Conservation (phyloP, 495 filamentous ascomycete species). For the Polyplosphaeria fusca region DNA sequence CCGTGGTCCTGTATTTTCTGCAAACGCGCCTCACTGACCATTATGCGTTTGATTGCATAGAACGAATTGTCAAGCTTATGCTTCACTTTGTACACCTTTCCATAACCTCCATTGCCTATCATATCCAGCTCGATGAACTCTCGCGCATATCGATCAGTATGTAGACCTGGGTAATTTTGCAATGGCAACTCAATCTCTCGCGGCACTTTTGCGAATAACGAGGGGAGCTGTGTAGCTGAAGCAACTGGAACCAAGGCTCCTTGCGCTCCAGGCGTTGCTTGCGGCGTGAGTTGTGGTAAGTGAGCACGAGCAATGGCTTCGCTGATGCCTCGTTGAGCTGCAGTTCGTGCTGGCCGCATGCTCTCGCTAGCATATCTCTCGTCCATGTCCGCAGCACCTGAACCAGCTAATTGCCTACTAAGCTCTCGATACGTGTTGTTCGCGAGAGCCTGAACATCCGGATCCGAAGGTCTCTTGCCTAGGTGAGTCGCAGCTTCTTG, state of each 20-base stretch:
- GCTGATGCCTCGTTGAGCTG: slow-evolving; percentile 14
- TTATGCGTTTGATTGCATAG: slow-evolving; percentile 49
- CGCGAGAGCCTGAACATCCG: slow-evolving; percentile 30
- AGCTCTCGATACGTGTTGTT: slow-evolving; percentile 21
- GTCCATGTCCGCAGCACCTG: slow-evolving; percentile 4
- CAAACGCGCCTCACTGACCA: slow-evolving; percentile 30
- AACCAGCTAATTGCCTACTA: slow-evolving; percentile 10
- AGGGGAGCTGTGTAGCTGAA: background rate
- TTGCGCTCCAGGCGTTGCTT: background rate
- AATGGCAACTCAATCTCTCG: slow-evolving; percentile 8
- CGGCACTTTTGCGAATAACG: background rate
- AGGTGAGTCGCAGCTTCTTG: slow-evolving; percentile 28
- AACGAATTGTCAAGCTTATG: slow-evolving; percentile 40
- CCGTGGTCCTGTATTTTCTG: slow-evolving; percentile 33
- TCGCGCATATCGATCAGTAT: slow-evolving; percentile 30
- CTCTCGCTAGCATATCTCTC: slow-evolving; percentile 15
- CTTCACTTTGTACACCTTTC: slow-evolving; percentile 42
- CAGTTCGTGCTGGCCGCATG: slow-evolving; percentile 11
- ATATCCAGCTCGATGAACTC: slow-evolving; percentile 39
- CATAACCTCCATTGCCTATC: slow-evolving; percentile 47
- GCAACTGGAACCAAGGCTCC: background rate
- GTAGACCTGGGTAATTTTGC: slow-evolving; percentile 21
- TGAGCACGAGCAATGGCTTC: slow-evolving; percentile 13
- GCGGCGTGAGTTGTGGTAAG: background rate
- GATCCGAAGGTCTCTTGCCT: slow-evolving; percentile 22